Base-by-base conservation (phyloP, 306 rosid genomes). In the Rosa persica region DNA sequence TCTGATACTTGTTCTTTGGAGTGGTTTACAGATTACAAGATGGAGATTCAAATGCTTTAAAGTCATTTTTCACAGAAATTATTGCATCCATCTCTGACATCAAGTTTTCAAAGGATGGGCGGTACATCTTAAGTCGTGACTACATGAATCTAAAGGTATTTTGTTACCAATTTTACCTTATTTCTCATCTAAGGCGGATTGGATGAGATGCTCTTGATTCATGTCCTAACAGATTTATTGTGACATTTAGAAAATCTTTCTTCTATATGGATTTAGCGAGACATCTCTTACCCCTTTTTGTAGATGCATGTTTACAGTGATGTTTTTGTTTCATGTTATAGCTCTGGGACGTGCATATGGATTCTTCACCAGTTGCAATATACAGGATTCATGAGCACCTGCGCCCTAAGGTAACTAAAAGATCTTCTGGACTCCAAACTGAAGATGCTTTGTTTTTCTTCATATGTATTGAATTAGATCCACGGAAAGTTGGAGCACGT, bases 331-430 rank as follows among this genome's bases (percentile, higher is more conserved):
- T 76, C 58, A 70, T 74, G 70, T 67, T 80, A 36, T 81, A 89
- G 97, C 89, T 91, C 52, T 91, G 97, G 97, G 97, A 89, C 80
- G 77, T 81, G 76, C 88, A 82, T n/a, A 91, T 83, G 92, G 86
- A 87, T 78, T 86, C 91, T 51, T 80, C 88, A 19, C 94, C 97
- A 5, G 86, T 91, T 40, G 79, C 89, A 62, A 73, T 52, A 60
- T 89, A 83, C 86, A 88, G 80, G 78, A 70, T 91, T 80, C 97
- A 91, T 22, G 97, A 91, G 73, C 89, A 89, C 75, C 82, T 89
- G 77, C 87, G 83, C 42, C 94, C 90, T 25, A 89, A 84, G 87
- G 97, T 86, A 82, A 81, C 78, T 40, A 5, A 27, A 36, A 68
- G 6, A 54, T 70, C 8, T 36, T 58, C 61, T 8, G 43, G 34